A percentile compares a stretch with the other conserved stretches of the same genome.
Conservation (phyloP, 1,284 basidiomycete species). For the Ustilago cynodontis region DNA sequence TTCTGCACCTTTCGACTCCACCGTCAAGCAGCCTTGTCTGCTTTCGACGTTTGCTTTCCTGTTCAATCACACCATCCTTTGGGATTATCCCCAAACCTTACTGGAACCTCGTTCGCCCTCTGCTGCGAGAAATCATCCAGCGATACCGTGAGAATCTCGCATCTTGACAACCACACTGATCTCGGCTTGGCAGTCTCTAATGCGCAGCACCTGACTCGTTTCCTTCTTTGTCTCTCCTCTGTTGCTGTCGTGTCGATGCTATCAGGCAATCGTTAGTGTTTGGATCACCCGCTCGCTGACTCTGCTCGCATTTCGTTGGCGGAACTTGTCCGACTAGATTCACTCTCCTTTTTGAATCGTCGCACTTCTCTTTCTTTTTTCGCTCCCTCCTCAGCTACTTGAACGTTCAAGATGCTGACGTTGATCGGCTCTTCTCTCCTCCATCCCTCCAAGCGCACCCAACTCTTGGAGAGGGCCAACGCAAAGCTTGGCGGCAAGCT, state of each 20-base stretch:
- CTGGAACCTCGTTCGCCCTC: conserved; percentile 9
- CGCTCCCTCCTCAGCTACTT: neutral
- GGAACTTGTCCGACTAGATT: neutral
- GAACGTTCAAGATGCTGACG: conserved; percentile 55
- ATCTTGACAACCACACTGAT: neutral
- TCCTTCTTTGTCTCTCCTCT: neutral
- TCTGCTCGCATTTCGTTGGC: conserved; percentile 14
- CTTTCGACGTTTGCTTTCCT: conserved; percentile 15
- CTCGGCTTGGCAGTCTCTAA: neutral
- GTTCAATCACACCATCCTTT: conserved; percentile 10
- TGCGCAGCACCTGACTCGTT: conserved; percentile 18
- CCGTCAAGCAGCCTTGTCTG: conserved; percentile 34
- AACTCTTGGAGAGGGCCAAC: conserved; percentile 78
- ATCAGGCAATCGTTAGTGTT: neutral
- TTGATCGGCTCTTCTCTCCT: conserved; percentile 70
- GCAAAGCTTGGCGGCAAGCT: conserved; percentile 68
- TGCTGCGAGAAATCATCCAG: neutral
- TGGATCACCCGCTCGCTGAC: neutral
- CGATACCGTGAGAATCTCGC: conserved; percentile 35
- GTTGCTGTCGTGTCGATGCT: neutral
- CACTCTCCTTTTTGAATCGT: neutral
- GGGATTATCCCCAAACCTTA: neutral
- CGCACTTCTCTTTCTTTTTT: neutral
- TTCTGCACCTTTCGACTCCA: conserved; percentile 49
- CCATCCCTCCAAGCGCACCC: conserved; percentile 76